Evolutionary conservation across 1,284 basidiomycete species (phyloP), one percentile per base, ranked within the genome.

Genomic region (Austroboletus novae-zelandiae): DNA sequence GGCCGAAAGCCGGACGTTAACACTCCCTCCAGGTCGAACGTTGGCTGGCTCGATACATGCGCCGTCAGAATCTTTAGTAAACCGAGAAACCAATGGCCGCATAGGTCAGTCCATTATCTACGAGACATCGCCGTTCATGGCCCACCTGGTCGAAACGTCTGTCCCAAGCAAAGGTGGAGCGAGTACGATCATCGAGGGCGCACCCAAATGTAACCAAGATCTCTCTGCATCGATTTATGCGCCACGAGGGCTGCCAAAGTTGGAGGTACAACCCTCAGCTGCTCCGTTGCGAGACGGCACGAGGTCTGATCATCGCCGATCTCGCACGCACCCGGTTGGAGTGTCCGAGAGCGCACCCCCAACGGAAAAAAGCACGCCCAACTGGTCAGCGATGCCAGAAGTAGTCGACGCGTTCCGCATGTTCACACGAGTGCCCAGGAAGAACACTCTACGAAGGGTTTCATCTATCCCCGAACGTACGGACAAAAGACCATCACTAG

Each of bases 361-460:
- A 20, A 15, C 29, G 3, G 50, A 43, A n/a, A 32, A 30, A 11
- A 23, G 17, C 25, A 10, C 45, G 3, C 56, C 60, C 9, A 45
- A 60, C 39, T 63, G 59, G 58, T 17, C 48, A 29, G 50, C 59
- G 11, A 57, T 63, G 47, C 55, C 55, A 37, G 58, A 51, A 7
- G 60, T 58, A 29, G 50, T 62, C 11, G 48, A 59, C 25, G 52
- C 50, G 27, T 59, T 56, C 18, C 50, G 47, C 9, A 56, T 43
- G 34, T 58, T 62, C 40, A 59, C 53, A 47, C 42, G 45, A n/a
- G 45, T 34, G 2, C 23, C 50, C 6, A 31, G 34, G 6, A 20
- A 9, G 32, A 55, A 51, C 9, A 30, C n/a, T 27, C 58, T 23
- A 23, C 20, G 42, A 11, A 47, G 31, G 10, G 40, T 32, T 25